Conservation (phyloP, 495 filamentous ascomycete genomes). For the Staphylotrichum longicolle region DNA sequence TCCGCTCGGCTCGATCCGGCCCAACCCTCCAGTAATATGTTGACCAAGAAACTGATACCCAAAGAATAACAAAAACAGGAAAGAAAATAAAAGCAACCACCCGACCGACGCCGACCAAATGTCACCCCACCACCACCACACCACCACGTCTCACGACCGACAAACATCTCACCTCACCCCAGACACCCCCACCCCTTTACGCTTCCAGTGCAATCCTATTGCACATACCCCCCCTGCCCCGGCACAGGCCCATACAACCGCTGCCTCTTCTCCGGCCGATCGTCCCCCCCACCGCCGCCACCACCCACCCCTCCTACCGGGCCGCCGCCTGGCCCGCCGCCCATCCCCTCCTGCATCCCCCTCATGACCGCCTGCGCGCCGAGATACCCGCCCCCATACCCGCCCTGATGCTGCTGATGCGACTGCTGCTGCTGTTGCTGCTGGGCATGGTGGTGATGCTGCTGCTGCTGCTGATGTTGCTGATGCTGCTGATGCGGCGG, state of each 20-base stretch:
- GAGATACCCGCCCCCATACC: not conserved
- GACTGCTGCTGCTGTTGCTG: not conserved
- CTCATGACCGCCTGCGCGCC: conserved; percentile 7
- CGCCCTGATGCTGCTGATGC: not conserved
- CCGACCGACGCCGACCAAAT: too few relatives aligned
- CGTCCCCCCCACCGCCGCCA: not conserved
- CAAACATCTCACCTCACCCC: too few relatives aligned
- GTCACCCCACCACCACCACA: too few relatives aligned
- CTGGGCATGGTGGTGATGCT: not conserved
- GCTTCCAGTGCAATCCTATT: not conserved
- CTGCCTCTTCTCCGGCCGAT: conserved; percentile 40
- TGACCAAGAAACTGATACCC: too few relatives aligned
- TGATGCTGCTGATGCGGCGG: not conserved
- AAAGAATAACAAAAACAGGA: too few relatives aligned
- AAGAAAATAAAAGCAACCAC: too few relatives aligned
- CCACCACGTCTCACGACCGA: too few relatives aligned
- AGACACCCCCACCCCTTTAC: too few relatives aligned
- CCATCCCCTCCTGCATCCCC: conserved; percentile 24
- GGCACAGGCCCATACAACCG: conserved; percentile 40
- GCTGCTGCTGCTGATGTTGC: not conserved
- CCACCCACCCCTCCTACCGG: not conserved
- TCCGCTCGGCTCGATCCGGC: too few relatives aligned
- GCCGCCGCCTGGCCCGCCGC: conserved; percentile 10
- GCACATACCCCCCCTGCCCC: conserved; percentile 32
- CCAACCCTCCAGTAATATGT: too few relatives aligned